Evolutionary conservation across 2,329 filamentous ascomycete species (phyloP).

Genomic region (Phialemonium atrogriseum): DNA sequence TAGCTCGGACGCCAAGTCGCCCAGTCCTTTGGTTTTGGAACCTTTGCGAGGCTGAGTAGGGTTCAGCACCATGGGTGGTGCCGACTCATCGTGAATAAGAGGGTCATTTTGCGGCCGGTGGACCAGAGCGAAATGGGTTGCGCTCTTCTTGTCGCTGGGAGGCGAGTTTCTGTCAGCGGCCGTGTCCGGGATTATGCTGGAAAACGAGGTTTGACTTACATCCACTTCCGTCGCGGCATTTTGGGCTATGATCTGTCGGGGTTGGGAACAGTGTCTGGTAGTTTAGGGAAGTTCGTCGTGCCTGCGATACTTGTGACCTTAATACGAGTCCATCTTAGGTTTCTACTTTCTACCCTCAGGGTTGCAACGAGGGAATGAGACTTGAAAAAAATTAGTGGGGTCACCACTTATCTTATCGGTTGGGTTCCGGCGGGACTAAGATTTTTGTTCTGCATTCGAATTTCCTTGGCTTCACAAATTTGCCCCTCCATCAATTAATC

Average conservation of each 20-base stretch:
- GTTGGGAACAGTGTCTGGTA: too few species aligned
- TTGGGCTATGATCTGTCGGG: conserved; percentile 29
- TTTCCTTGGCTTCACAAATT: conserved; percentile 27
- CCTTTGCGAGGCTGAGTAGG: conserved; percentile 45
- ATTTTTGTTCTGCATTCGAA: conserved; percentile 13
- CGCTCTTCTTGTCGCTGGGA: conserved; percentile 74
- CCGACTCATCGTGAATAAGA: conserved; percentile 83
- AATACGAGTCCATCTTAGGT: too few species aligned
- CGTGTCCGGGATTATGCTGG: too few species aligned
- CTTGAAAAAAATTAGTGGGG: conserved; percentile 2
- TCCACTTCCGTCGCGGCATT: conserved; percentile 73
- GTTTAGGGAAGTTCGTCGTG: too few species aligned
- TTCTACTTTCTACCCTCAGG: too few species aligned
- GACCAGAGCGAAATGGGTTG: conserved; percentile 88
- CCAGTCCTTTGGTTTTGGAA: conserved; percentile 54
- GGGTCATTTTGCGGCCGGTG: conserved; percentile 97
- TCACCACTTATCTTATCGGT: conserved; percentile 12
- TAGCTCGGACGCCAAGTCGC: conserved; percentile 70
- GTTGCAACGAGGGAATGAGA: too few species aligned
- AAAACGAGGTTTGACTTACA: too few species aligned
- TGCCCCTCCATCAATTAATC: conserved; percentile 26
- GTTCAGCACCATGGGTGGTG: conserved; percentile 85
- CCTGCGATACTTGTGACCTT: too few species aligned
- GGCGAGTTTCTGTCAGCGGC: conserved; percentile 21
- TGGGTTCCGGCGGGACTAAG: conserved; percentile 4